Percentiles rank a stretch among this genome's conserved stretches.
Evolutionary conservation across 2,329 filamentous ascomycete genomes (phyloP).

Genomic region (Fusarium proliferatum): DNA sequence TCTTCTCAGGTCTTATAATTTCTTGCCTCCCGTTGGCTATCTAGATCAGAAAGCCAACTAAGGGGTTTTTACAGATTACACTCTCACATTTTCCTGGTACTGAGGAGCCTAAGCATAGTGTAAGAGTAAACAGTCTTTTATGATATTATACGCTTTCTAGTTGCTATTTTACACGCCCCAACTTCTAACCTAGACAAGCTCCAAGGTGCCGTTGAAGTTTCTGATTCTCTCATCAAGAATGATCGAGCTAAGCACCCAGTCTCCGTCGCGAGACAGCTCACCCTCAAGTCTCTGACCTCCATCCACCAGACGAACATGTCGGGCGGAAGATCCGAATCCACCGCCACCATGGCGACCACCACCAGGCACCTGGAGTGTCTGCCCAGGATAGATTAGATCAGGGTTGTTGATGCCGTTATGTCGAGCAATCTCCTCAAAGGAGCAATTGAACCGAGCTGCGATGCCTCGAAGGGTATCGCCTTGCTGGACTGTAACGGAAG

Average conservation of each 20-base stretch:
- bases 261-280: conserved; percentile 47
- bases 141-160: background rate
- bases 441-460: conserved; percentile 46
- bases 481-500: conserved; percentile 52
- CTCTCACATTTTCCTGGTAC: too few species aligned
- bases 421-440: conserved; percentile 54
- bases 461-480: conserved; percentile 57
- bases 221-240: conserved; percentile 50
- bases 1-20: background rate
- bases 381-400: conserved; percentile 57
- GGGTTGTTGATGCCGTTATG: conserved; percentile 55
- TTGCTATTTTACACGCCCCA: background rate
- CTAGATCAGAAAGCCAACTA: background rate
- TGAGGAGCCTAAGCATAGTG: accelerated
- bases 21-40: background rate
- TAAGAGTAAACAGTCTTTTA: background rate
- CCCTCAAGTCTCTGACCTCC: conserved; percentile 51
- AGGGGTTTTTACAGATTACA: background rate
- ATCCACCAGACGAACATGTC: conserved; percentile 52
- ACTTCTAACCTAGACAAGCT: conserved; percentile 9
- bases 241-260: conserved; percentile 48
- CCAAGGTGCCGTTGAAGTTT: conserved; percentile 48
- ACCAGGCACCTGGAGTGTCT: conserved; percentile 52
- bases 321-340: conserved; percentile 50
- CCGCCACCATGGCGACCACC: conserved; percentile 30